phyloP scores from a whole-genome alignment of 2,329 filamentous ascomycete species.

The Colletotrichum sp. region DNA sequence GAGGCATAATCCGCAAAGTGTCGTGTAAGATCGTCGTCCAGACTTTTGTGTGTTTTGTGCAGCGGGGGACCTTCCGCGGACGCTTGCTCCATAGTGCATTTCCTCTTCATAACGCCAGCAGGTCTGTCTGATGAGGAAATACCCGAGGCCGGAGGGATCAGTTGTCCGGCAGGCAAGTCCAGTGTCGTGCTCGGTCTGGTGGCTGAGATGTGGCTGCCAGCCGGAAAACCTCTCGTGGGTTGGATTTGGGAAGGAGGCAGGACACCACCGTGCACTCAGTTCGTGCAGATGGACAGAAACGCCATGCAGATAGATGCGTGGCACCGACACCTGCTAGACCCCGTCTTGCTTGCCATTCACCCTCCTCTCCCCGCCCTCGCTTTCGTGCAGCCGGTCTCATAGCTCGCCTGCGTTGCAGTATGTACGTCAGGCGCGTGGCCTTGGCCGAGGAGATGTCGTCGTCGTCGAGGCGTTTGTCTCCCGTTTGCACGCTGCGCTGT shows the following conservation, averaged over 20 bases:
- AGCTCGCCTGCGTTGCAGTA: not conserved
- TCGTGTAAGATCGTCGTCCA: not conserved
- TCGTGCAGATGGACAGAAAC: not conserved
- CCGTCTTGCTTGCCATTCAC: not conserved
- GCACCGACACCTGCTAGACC: not conserved
- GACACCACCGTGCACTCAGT: not conserved
- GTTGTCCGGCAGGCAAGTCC: not conserved
- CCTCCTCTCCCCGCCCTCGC: not conserved
- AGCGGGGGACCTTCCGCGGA: not conserved
- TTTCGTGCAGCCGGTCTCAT: not conserved
- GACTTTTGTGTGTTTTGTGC: not conserved
- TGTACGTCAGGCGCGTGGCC: not conserved
- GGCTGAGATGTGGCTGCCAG: conserved; percentile 5
- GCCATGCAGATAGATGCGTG: not conserved
- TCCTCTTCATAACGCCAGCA: not conserved
- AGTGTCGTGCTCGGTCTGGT: not conserved
- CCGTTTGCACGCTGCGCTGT: not conserved
- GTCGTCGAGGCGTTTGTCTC: not conserved
- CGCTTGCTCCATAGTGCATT: not conserved
- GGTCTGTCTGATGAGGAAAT: not conserved
- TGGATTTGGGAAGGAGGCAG: not conserved
- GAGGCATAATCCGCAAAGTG: not conserved
- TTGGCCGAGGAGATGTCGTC: not conserved
- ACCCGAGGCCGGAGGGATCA: not conserved
- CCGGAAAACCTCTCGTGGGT: not conserved